Evolutionary conservation across 2,329 filamentous ascomycete genomes (phyloP).

Genomic region (Cordyceps cateniannulata): DNA sequence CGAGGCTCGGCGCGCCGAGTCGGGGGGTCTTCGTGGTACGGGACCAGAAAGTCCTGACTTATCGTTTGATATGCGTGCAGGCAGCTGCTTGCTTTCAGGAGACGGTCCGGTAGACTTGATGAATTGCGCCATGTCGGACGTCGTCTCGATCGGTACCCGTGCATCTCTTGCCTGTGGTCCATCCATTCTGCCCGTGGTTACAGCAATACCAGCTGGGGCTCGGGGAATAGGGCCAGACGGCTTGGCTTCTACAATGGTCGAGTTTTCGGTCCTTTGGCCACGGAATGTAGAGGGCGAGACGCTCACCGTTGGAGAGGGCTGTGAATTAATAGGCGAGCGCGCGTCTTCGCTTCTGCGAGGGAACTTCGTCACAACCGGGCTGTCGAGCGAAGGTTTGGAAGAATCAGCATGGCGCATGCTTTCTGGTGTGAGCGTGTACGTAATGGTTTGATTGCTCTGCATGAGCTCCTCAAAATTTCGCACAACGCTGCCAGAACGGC

Average conservation of each 20-base stretch:
- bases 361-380: constrained; percentile 35
- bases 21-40: constrained; percentile 19
- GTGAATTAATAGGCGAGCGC: constrained; percentile 35
- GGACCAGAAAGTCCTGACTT: constrained; percentile 14
- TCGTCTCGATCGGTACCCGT: constrained; percentile 62
- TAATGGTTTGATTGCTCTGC: constrained; percentile 74
- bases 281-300: constrained; percentile 5
- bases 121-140: constrained; percentile 81
- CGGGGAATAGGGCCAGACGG: constrained; percentile 18
- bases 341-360: constrained; percentile 42
- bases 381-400: constrained; percentile 36
- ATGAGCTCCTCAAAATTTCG: constrained; percentile 74
- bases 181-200: constrained; percentile 18
- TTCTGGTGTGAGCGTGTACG: constrained; percentile 74
- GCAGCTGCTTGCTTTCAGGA: constrained; percentile 34
- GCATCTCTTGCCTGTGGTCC: constrained; percentile 59
- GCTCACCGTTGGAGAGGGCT: constrained; percentile 30
- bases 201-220: constrained; percentile 17
- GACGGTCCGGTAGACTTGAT: constrained; percentile 67
- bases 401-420: constrained; percentile 68
- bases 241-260: constrained; percentile 14
- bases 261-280: constrained; percentile 11
- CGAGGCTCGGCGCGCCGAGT: constrained; percentile 29
- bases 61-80: constrained; percentile 28
- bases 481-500: constrained; percentile 50